Base-by-base conservation (phyloP, 106 monocot genomes). In the Phalaenopsis equestris region DNA sequence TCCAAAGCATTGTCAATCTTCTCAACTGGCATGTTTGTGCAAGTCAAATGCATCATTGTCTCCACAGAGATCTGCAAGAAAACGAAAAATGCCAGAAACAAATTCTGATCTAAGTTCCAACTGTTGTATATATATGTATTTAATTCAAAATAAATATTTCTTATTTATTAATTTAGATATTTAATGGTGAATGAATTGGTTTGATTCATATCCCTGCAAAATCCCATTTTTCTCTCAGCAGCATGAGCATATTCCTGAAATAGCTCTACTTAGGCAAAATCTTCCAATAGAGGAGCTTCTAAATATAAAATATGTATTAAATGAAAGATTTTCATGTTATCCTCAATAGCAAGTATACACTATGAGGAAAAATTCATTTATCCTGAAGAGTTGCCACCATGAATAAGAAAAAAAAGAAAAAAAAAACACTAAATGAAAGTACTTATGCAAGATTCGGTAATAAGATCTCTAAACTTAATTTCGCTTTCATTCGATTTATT, bases 11-110 rank as follows among this genome's bases (percentile, higher is more conserved):
- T 86, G 45, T 95, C 92, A 42, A 95, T 92, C 88, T 93, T 92
- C 87, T 95, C 95, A 41, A 95, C 89, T 1, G 93, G 92, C 95
- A 95, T 95, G 83, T 95, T 95, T 3, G 95, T 95, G 80, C 95
- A 95, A 15, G 95, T 95, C 80, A 95, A 83, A 75, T 95, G 95
- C 95, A 95, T 95, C 95, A 95, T 95, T 24, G 95, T 93, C 80
- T 95, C 95, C 38, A 95, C 92, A 57, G 93, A 95, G 43, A 91
- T 70, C 95, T 95, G 74, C 67, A 77, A 79, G 57, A 52, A 41
- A 45, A 23, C 17, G 75, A 30, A 52, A 52, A 52, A 80, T 41
- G n/a, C 5, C 18, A 74, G 18, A 74, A 45, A 43, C 17, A 18
- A 43, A 74, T 74, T 19, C 7, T 4, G 5, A 42, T 74, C 9